phyloP scores from a whole-genome alignment of 257 asterid species.

The Verbena officinalis region DNA sequence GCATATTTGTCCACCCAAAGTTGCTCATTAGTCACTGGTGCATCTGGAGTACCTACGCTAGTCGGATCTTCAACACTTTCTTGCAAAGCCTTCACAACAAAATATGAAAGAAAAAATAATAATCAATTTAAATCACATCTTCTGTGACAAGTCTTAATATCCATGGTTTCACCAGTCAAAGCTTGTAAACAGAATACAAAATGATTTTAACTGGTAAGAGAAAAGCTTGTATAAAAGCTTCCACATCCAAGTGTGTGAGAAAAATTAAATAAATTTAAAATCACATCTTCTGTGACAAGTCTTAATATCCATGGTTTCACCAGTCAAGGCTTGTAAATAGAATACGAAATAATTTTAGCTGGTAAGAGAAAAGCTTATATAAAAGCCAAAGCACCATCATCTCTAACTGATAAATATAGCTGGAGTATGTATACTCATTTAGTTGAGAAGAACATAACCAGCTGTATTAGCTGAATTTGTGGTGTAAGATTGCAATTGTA shows the following conservation, averaged over 20 bases:
- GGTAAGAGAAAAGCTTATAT: not conserved
- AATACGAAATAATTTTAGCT: not conserved
- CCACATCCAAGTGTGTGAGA: constrained; percentile 27
- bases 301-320: constrained; percentile 10
- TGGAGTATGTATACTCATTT: not conserved
- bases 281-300: constrained; percentile 13
- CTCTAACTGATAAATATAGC: not conserved
- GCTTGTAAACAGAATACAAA: no score
- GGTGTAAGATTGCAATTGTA: not conserved
- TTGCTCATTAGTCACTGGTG: constrained; percentile 54
- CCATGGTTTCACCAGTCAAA: constrained; percentile 11
- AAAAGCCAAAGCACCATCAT: not conserved
- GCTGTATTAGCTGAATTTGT: not conserved
- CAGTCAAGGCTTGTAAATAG: no score
- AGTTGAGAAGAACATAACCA: constrained; percentile 2
- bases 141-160: constrained; percentile 10
- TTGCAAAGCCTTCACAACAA: constrained; percentile 66
- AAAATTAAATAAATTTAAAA: not conserved
- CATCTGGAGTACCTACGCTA: constrained; percentile 43
- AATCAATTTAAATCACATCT: not conserved
- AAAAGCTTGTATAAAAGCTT: no score
- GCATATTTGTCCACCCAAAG: constrained; percentile 99
- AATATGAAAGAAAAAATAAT: constrained; percentile 13
- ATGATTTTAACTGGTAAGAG: no score
- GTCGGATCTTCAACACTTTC: constrained; percentile 59